Conservation (phyloP, 306 rosid species). For the Luffa aegyptiaca region DNA sequence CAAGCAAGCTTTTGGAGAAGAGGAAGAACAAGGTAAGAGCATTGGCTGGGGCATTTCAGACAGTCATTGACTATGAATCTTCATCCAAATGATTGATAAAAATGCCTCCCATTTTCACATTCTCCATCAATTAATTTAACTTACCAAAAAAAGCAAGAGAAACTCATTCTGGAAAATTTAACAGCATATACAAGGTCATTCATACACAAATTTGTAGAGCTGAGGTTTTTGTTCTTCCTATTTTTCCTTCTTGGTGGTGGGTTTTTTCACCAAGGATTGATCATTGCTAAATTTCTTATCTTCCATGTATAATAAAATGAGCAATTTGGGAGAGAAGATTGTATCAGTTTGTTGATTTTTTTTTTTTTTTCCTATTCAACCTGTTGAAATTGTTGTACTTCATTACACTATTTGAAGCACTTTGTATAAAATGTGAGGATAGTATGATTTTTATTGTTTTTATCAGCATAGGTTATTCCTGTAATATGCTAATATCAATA, state of each 20-base stretch:
- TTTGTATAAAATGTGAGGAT: not conserved
- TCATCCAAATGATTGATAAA: constrained; percentile 26
- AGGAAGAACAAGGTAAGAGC: constrained; percentile 75
- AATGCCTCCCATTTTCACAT: not conserved
- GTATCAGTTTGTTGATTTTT: not conserved
- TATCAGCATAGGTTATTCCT: not conserved
- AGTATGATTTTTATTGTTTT: not conserved
- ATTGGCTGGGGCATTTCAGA: constrained; percentile 88
- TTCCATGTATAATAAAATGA: not conserved
- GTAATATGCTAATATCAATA: not conserved
- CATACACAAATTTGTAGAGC: not conserved
- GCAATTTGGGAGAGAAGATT: not conserved
- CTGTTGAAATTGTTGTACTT: not conserved
- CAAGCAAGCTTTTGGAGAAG: constrained; percentile 41
- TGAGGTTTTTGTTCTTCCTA: constrained; percentile 1
- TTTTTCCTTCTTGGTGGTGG: not conserved
- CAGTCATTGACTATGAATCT: constrained; percentile 73
- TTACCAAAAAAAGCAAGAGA: not conserved
- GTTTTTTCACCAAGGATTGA: not conserved
- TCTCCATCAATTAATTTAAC: not conserved
- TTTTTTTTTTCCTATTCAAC: not conserved
- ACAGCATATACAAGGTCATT: not conserved
- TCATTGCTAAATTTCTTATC: not conserved
- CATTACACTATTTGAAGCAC: not conserved
- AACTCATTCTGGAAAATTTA: not conserved